phyloP scores from a whole-genome alignment of 2,329 filamentous ascomycete species.

The Ascochyta lentis region DNA sequence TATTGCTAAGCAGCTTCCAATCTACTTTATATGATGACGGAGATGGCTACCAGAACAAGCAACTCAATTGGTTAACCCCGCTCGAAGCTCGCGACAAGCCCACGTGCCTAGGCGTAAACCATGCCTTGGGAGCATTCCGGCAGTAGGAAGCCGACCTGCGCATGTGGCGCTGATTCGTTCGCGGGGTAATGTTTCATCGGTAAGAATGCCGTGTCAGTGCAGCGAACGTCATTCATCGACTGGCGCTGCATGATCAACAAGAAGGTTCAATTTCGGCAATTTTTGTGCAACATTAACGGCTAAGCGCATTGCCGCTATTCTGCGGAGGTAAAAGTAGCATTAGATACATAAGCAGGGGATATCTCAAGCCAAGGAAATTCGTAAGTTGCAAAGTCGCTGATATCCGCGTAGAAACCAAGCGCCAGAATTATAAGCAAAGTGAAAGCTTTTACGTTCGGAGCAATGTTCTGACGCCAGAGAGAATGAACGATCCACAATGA shows the following conservation, averaged over 20 bases:
- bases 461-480: neutral
- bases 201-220: neutral
- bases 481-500: neutral
- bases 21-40: slow-evolving; percentile 8
- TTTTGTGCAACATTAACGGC: neutral
- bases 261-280: slow-evolving; percentile 4
- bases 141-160: neutral
- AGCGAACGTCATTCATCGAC: neutral
- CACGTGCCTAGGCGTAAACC: neutral
- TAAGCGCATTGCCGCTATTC: neutral
- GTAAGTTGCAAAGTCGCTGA: slow-evolving; percentile 4
- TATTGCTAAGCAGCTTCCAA: neutral
- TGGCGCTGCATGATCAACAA: slow-evolving; percentile 2
- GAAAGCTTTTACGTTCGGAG: neutral
- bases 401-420: neutral
- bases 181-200: neutral
- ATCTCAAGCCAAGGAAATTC: slow-evolving; percentile 21
- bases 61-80: slow-evolving; percentile 10
- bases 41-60: slow-evolving; percentile 3
- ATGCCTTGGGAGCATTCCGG: neutral
- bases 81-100: slow-evolving; percentile 1
- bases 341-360: slow-evolving; percentile 10
- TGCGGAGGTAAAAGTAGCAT: slow-evolving; percentile 13
- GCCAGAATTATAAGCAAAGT: neutral
- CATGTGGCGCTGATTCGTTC: slow-evolving; percentile 4